A percentile compares a stretch with the other conserved stretches of the same genome.
Evolutionary conservation across 495 filamentous ascomycete species (phyloP).

Genomic region (Mycothermus thermophilus): DNA sequence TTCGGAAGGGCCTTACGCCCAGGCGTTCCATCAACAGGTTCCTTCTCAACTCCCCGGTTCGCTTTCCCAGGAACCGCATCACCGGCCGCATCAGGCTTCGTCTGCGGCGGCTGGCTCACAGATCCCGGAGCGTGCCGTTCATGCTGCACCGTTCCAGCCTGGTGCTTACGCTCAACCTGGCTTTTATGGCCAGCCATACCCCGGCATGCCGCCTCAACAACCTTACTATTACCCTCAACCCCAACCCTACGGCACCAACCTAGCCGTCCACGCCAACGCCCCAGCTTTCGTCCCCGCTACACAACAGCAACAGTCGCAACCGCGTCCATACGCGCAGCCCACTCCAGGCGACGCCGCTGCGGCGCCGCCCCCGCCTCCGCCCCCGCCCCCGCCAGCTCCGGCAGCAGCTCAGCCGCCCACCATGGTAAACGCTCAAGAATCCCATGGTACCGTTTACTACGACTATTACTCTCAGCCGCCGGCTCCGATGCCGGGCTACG

Average conservation of each 20-base stretch:
- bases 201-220: constrained; percentile 39
- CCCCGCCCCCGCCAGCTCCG: constrained; percentile 11
- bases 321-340: neutral
- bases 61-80: no score
- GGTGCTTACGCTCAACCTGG: constrained; percentile 48
- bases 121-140: constrained; percentile 86
- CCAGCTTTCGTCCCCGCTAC: constrained; percentile 45
- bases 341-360: constrained; percentile 26
- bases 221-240: constrained; percentile 39
- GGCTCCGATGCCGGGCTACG: constrained; percentile 36
- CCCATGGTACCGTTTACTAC: constrained; percentile 92
- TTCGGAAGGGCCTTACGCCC: constrained; percentile 57
- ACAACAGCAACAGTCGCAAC: constrained; percentile 31
- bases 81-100: no score
- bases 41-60: constrained; percentile 55
- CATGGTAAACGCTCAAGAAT: constrained; percentile 70
- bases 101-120: constrained; percentile 83
- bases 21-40: constrained; percentile 87
- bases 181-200: constrained; percentile 47
- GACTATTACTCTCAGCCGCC: constrained; percentile 64
- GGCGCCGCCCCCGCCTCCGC: constrained; percentile 9
- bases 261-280: constrained; percentile 39
- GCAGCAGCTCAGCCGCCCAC: constrained; percentile 36
- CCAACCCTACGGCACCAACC: constrained; percentile 36
- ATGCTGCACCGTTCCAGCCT: constrained; percentile 85